A percentile compares a stretch with the other conserved stretches of the same genome.
Evolutionary conservation across 1,284 basidiomycete species (phyloP).

Genomic region (Neonothopanus nambi): DNA sequence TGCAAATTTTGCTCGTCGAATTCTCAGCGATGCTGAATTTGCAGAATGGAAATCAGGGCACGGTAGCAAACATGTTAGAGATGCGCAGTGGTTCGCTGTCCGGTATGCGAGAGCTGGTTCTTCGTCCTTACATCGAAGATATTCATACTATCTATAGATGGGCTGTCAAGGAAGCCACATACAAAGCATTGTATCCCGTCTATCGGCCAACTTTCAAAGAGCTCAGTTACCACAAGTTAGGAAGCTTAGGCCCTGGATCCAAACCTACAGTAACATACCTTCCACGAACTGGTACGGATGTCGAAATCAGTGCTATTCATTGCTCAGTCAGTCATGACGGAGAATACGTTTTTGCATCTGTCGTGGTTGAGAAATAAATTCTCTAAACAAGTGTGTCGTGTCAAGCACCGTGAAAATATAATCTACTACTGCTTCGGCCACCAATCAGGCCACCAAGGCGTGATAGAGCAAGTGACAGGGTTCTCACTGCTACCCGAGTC

Average conservation of each 20-base stretch:
- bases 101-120: slow-evolving; percentile 44
- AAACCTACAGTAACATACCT: slow-evolving; percentile 57
- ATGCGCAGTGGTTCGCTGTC: slow-evolving; percentile 58
- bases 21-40: slow-evolving; percentile 62
- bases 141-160: slow-evolving; percentile 48
- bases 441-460: slow-evolving; percentile 69
- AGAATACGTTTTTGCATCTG: slow-evolving; percentile 77
- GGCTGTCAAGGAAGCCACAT: slow-evolving; percentile 88
- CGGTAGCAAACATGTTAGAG: slow-evolving; percentile 15
- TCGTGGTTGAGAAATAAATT: slow-evolving; percentile 55
- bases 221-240: slow-evolving; percentile 47
- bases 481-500: slow-evolving; percentile 26
- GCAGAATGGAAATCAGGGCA: slow-evolving; percentile 41
- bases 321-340: slow-evolving; percentile 85
- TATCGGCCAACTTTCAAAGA: slow-evolving; percentile 77
- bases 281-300: slow-evolving; percentile 22
- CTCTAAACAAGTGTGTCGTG: too few species aligned
- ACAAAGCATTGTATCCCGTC: slow-evolving; percentile 80
- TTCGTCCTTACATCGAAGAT: slow-evolving; percentile 1
- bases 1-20: slow-evolving; percentile 53
- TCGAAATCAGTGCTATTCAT: slow-evolving; percentile 44
- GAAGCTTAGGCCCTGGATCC: slow-evolving; percentile 30
- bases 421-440: slow-evolving; percentile 50
- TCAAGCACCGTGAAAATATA: too few species aligned
- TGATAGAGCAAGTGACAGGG: slow-evolving; percentile 40